Evolutionary conservation across 1,284 basidiomycete species (phyloP), one percentile per base, ranked within the genome.

Genomic region (Ceratorhiza oryzae-sativae): DNA sequence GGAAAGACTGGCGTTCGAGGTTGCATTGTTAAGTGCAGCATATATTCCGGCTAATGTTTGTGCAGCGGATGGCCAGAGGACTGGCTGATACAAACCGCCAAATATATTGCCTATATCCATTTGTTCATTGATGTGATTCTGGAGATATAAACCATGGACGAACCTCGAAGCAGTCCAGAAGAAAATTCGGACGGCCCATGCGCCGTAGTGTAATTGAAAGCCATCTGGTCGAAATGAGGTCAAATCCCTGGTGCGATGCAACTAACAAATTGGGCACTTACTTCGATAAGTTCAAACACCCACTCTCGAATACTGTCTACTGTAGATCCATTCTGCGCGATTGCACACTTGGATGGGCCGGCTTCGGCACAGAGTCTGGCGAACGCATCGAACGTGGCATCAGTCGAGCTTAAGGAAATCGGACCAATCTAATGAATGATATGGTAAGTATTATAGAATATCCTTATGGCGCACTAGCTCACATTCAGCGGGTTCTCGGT

Each of bases 291-390:
- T 9, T 49, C 39, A 4, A 51, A 34, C 3, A 63, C 45, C 46
- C 45, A 49, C 15, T 25, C n/a, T n/a, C 46, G n/a, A 8, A 63
- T 49, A 32, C 32, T 36, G 3, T 30, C 32, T 9, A 27, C 34
- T 20, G 45, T 63, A 5, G 61, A 51, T 1, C 46, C 46, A n/a
- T 36, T 18, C 15, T 48, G 18, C 10, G 61, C 45, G 23, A 63
- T 49, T 34, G 61, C 61, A n/a, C 61, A 63, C 25, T 63, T 63
- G 46, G 42, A 48, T 36, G 61, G 46, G 3, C 61, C 61, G 9
- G 61, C 61, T 25, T 46, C 32, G 27, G 34, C 25, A 34, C 61
- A 63, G 13, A n/a, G 18, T n/a, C n/a, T 32, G 30, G 49, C 67
- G 18, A 70, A 70, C 18, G 10, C 67, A 15, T 55, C 36, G 25